Base-by-base conservation (phyloP, 805 yeast species). In the Lachancea mirantina region DNA sequence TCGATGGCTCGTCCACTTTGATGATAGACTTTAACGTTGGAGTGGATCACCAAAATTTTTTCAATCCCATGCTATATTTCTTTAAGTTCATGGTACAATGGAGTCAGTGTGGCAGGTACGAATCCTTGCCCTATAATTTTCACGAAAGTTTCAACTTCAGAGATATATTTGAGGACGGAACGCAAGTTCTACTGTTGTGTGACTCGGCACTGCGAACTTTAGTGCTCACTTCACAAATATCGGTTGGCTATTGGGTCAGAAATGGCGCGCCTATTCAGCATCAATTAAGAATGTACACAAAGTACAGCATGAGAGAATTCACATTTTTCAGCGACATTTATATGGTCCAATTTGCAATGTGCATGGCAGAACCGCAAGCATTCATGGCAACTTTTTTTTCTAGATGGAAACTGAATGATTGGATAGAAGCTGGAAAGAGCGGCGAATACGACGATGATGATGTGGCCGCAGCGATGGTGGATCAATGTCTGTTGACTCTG, bases 221-320 rank as follows among this genome's bases (percentile, higher is more conserved):
- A 18, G 95, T 84, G 0, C 57, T 84, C 6, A 58, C 84, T 42
- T 75, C 95, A 0, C 96, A 92, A 48, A 82, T 89, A 6, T 79
- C 84, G 39, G 76, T 82, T 0, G 96, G 96, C 0, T 71, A 81
- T 36, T 89, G 97, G 97, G 96, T 89, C 0, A 71, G 97, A 48
- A 89, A 89, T 57, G 98, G 98, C 0, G 70, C 74, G 38, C 79
- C 88, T 24, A 76, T 85, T 4, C 68, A 81, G 24, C 76, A 78
- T 16, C 97, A 89, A 50, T 67, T 82, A 42, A 80, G 77, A 44
- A 76, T 87, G 36, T 89, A 89, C 53, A 71, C 81, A 23, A 78
- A 74, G 38, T 71, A 87, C 8, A 82, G 85, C 4, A 67, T 88
- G 30, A 65, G 96, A 34, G 96, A 88, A 42, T 74, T 75, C 39